A percentile compares a stretch with the other conserved stretches of the same genome.
Evolutionary conservation across 306 rosid species (phyloP).

Genomic region (Trifolium pratense): DNA sequence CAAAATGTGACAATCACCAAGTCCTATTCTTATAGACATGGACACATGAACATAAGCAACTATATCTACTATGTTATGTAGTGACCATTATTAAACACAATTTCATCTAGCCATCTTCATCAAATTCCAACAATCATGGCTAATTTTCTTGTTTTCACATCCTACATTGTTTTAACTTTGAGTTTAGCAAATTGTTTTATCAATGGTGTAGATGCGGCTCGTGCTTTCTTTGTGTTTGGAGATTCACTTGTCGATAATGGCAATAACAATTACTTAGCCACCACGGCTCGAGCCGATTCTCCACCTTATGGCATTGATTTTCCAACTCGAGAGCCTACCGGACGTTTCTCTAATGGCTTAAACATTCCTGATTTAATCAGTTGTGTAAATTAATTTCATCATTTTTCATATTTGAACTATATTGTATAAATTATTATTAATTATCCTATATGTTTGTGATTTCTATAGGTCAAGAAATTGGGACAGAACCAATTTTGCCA

Average conservation of each 20-base stretch:
- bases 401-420: neutral
- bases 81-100: neutral
- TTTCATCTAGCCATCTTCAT: neutral
- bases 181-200: neutral
- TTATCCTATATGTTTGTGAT: neutral
- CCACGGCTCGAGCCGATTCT: neutral
- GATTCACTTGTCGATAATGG: slow-evolving; percentile 2
- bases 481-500: neutral
- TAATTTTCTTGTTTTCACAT: neutral
- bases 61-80: neutral
- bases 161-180: neutral
- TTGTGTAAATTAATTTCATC: neutral
- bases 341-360: slow-evolving; percentile 10
- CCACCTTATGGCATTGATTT: slow-evolving; percentile 14
- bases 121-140: slow-evolving; percentile 11
- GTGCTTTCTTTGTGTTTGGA: neutral
- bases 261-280: neutral
- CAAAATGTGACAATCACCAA: slow-evolving; percentile 1
- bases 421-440: neutral
- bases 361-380: neutral
- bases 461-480: neutral
- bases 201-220: neutral
- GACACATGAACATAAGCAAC: neutral
- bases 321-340: neutral
- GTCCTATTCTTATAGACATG: neutral